Conservation (phyloP, 352 stramenopile genomes). For the Phytophthora ramorum region DNA sequence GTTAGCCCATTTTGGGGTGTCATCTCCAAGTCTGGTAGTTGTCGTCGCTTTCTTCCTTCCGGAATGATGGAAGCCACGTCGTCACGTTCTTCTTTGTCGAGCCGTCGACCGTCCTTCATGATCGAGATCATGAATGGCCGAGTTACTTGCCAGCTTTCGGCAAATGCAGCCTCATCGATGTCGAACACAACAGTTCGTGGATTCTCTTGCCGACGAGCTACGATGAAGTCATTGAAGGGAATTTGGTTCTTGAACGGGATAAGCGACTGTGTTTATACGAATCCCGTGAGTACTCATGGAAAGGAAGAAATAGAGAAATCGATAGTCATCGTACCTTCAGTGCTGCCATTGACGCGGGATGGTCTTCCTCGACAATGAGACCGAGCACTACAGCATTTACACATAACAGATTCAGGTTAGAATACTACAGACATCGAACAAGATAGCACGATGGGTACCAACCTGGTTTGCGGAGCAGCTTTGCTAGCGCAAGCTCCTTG, state of each 20-base stretch:
- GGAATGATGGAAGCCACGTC: slow-evolving; percentile 30
- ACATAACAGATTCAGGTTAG: slow-evolving; percentile 4
- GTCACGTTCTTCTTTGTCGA: slow-evolving; percentile 49
- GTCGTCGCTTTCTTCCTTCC: slow-evolving; percentile 15
- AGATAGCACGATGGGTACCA: neutral
- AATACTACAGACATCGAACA: neutral
- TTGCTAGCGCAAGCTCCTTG: slow-evolving; percentile 82
- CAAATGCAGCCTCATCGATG: slow-evolving; percentile 55
- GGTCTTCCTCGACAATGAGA: slow-evolving; percentile 61
- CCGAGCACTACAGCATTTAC: slow-evolving; percentile 40
- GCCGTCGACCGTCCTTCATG: slow-evolving; percentile 51
- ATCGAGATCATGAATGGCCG: slow-evolving; percentile 55
- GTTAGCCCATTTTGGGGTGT: neutral
- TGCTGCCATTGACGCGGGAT: slow-evolving; percentile 40
- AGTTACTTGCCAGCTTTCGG: slow-evolving; percentile 48
- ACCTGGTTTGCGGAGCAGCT: slow-evolving; percentile 73
- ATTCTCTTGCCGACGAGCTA: slow-evolving; percentile 33
- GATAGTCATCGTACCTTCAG: slow-evolving; percentile 30
- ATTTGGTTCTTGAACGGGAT: slow-evolving; percentile 56
- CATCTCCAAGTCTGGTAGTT: neutral
- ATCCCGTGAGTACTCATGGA: neutral
- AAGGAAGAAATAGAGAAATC: neutral
- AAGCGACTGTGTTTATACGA: slow-evolving; percentile 32
- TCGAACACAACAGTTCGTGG: slow-evolving; percentile 56
- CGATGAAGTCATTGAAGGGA: slow-evolving; percentile 66